A percentile compares a stretch with the other conserved stretches of the same genome.
phyloP scores from a whole-genome alignment of 805 yeast species.

The Kodamaea jinghongensis region DNA sequence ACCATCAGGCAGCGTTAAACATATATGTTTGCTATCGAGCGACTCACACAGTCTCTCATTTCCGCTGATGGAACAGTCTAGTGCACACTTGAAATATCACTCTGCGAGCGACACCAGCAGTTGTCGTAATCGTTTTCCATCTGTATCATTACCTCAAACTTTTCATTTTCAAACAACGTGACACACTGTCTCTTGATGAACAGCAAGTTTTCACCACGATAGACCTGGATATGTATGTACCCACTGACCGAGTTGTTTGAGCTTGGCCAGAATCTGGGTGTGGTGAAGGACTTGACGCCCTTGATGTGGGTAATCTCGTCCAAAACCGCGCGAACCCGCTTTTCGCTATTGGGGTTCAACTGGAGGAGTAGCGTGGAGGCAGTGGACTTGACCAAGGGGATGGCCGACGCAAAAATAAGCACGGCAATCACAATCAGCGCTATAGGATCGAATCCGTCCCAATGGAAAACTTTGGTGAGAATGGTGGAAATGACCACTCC shows the following conservation, averaged over 20 bases:
- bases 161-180: conserved; percentile 46
- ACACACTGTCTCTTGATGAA: conserved; percentile 60
- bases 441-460: conserved; percentile 87
- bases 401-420: conserved; percentile 74
- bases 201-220: conserved; percentile 61
- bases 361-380: conserved; percentile 69
- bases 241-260: conserved; percentile 43
- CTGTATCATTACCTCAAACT: conserved; percentile 61
- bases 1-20: no score
- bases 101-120: conserved; percentile 62
- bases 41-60: no score
- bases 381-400: conserved; percentile 81
- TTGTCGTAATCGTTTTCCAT: conserved; percentile 60
- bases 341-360: conserved; percentile 58
- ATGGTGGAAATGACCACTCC: conserved; percentile 93
- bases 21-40: no score
- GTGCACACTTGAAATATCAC: no score
- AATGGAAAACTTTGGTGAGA: conserved; percentile 60
- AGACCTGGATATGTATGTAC: conserved; percentile 75
- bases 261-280: conserved; percentile 89
- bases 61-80: no score
- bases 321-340: conserved; percentile 58
- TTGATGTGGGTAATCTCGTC: conserved; percentile 66
- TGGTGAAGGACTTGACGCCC: conserved; percentile 81
- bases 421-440: conserved; percentile 86